A percentile compares a stretch with the other conserved stretches of the same genome.
Conservation (phyloP, 176 grass and related monocot genomes). For the Cenchrus purpureus region DNA sequence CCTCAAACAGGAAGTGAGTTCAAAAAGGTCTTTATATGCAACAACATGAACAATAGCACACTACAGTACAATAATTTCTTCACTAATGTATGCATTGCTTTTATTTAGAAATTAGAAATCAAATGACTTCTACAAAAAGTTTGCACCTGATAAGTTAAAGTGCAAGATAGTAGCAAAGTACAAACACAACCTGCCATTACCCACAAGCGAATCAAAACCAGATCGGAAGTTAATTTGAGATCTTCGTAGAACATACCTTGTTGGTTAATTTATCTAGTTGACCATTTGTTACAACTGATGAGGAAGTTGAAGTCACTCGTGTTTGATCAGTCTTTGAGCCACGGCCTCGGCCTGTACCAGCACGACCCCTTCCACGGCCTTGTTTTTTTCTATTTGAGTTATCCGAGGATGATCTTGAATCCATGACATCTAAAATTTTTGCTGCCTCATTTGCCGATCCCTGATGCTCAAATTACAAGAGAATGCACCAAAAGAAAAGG, state of each 20-base stretch:
- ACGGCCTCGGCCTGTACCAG: conserved; percentile 69
- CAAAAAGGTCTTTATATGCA: too few species aligned
- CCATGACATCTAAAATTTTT: conserved; percentile 59
- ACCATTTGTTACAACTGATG: conserved; percentile 63
- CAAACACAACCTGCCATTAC: not conserved
- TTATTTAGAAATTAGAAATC: not conserved
- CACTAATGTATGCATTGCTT: not conserved
- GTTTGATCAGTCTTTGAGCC: conserved; percentile 79
- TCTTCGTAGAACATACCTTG: conserved; percentile 50
- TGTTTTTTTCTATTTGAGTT: conserved; percentile 77
- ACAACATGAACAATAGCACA: too few species aligned
- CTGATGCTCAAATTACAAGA: conserved; percentile 53
- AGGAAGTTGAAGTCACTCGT: conserved; percentile 45
- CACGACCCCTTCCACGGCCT: conserved; percentile 85
- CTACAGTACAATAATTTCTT: not conserved
- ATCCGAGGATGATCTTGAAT: conserved; percentile 53
- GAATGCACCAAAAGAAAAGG: conserved; percentile 15
- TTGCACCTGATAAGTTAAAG: conserved; percentile 14
- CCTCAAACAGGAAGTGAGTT: too few species aligned
- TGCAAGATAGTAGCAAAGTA: conserved; percentile 9
- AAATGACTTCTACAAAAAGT: not conserved
- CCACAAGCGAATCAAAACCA: not conserved
- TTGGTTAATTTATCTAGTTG: conserved; percentile 68
- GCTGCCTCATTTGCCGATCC: conserved; percentile 58
- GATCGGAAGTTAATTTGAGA: not conserved